These are phyloP conservation scores for Botryotinia narcissicola DNA, from an alignment of 2,329 filamentous ascomycete species.

Conservation along the genomic window DNA sequence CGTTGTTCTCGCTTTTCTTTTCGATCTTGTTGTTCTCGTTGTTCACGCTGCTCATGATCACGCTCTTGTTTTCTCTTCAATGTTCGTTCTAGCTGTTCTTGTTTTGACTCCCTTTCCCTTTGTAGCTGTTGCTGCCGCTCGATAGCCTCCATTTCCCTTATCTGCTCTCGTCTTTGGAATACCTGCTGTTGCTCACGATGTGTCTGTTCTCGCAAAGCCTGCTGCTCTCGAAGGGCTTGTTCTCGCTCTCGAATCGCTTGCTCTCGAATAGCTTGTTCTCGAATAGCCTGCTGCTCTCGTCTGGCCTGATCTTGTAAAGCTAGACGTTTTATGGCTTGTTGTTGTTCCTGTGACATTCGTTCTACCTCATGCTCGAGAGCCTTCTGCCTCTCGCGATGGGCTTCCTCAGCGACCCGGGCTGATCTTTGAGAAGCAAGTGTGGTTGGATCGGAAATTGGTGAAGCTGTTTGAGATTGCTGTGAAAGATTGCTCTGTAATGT, in stretches of 20 bases:
- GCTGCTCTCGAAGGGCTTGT: conserved; percentile 3
- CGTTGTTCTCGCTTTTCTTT: conserved; percentile 30
- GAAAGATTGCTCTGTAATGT: conserved; percentile 24
- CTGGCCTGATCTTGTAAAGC: conserved; percentile 17
- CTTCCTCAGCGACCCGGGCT: conserved; percentile 11
- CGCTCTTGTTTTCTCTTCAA: conserved; percentile 21
- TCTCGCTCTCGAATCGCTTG: neutral
- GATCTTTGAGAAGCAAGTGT: conserved; percentile 2
- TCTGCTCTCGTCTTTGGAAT: neutral
- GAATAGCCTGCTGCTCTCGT: neutral
- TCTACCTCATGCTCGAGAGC: conserved; percentile 10
- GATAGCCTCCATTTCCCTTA: conserved; percentile 8
- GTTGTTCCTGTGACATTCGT: conserved; percentile 7
- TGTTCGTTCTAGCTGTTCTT: conserved; percentile 7
- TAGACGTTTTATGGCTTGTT: conserved; percentile 21
- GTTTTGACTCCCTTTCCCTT: conserved; percentile 8
- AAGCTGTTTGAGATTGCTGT: conserved; percentile 9
- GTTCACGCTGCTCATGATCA: conserved; percentile 20
- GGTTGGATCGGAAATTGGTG: conserved; percentile 4
- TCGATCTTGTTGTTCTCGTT: conserved; percentile 20
- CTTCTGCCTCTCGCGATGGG: neutral
- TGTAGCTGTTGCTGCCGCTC: neutral
- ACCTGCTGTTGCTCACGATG: conserved; percentile 5
- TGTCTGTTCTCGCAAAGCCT: neutral
- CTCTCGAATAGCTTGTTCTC: conserved; percentile 9